Conservation (phyloP, 768 basidiomycete genomes). For the Collybiopsis luxurians region DNA sequence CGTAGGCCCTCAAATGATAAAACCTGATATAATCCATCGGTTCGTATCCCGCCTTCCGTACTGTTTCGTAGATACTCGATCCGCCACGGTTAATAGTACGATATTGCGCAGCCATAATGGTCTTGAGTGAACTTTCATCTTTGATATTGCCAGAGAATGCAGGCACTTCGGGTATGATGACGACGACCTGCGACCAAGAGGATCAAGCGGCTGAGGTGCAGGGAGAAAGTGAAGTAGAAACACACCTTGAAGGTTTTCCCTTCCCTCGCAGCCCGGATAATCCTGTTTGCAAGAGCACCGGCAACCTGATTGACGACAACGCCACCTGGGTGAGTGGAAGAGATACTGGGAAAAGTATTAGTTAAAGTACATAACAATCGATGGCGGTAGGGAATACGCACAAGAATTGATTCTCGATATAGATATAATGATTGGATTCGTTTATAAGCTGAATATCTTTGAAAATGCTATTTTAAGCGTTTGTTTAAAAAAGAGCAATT, state of each 20-base stretch:
- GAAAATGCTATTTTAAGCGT: background rate
- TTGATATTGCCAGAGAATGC: slow-evolving; percentile 66
- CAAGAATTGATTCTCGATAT: slow-evolving; percentile 96
- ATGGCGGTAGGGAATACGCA: slow-evolving; percentile 34
- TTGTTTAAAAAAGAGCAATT: background rate
- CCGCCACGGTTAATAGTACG: slow-evolving; percentile 91
- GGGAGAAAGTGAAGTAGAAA: background rate
- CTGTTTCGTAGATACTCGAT: slow-evolving; percentile 78
- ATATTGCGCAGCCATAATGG: slow-evolving; percentile 86
- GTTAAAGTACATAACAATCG: background rate
- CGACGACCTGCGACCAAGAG: no score
- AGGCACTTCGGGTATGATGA: slow-evolving; percentile 88
- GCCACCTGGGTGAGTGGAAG: slow-evolving; percentile 59
- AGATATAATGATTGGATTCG: slow-evolving; percentile 86
- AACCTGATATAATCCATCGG: slow-evolving; percentile 87
- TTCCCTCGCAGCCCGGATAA: slow-evolving; percentile 72
- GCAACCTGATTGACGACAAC: slow-evolving; percentile 84
- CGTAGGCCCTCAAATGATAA: slow-evolving; percentile 91
- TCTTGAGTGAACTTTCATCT: slow-evolving; percentile 59
- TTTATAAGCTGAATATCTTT: slow-evolving; percentile 81
- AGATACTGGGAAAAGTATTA: slow-evolving; percentile 70
- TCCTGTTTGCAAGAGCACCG: slow-evolving; percentile 76
- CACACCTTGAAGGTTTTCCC: slow-evolving; percentile 75
- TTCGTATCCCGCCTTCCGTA: slow-evolving; percentile 73
- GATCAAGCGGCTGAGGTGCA: no score